These are phyloP conservation scores for Sanghuangporus baumii DNA, from an alignment of 1,284 basidiomycete genomes.

Conservation along the genomic window DNA sequence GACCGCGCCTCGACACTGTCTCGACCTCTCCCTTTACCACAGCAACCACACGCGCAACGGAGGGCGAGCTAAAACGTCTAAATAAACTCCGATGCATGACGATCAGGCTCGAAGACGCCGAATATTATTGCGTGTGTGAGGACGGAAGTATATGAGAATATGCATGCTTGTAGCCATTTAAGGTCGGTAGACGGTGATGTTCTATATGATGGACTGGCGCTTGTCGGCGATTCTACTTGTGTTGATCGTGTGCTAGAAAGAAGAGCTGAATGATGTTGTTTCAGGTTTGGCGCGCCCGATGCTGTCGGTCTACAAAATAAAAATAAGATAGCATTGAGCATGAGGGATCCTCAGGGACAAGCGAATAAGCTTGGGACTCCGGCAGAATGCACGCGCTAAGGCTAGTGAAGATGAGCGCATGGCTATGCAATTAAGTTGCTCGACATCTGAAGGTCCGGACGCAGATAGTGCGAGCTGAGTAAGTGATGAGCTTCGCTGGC, in stretches of 20 bases:
- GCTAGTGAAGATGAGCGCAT: neutral
- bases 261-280: neutral
- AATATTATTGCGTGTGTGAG: neutral
- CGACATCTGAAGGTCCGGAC: neutral
- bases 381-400: neutral
- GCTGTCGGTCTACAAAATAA: neutral
- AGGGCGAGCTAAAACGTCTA: constrained; percentile 2
- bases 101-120: neutral
- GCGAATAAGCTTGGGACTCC: neutral
- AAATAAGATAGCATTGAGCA: neutral
- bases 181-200: neutral
- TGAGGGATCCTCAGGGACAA: neutral
- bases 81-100: neutral
- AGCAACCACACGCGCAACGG: neutral
- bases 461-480: too few relatives aligned
- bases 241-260: neutral
- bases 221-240: neutral
- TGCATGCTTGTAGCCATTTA: neutral
- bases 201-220: neutral
- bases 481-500: too few relatives aligned
- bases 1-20: neutral
- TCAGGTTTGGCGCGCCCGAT: neutral
- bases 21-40: neutral
- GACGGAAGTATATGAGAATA: neutral
- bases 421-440: neutral